phyloP scores from a whole-genome alignment of 1,284 basidiomycete genomes.

The Puccinia hordei region DNA sequence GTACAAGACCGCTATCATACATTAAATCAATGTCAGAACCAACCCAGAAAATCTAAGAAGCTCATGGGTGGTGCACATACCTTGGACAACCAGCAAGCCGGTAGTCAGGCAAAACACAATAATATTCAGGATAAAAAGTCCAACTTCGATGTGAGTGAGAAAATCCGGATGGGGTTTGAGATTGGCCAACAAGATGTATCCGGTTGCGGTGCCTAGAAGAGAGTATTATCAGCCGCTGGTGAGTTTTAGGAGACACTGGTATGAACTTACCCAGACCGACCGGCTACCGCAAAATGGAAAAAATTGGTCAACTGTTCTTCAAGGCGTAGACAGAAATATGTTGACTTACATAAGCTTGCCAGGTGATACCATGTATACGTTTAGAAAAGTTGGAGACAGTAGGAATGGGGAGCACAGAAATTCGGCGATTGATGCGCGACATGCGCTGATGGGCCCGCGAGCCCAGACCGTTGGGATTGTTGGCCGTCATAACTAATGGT shows the following conservation, averaged over 20 bases:
- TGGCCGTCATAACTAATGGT: constrained; percentile 12
- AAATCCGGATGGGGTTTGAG: constrained; percentile 15
- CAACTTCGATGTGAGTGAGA: constrained; percentile 31
- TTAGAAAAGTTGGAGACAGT: constrained; percentile 39
- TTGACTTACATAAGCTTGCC: constrained; percentile 38
- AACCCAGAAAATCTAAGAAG: background rate
- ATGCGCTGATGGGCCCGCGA: constrained; percentile 23
- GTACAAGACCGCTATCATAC: constrained; percentile 24
- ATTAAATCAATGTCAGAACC: background rate
- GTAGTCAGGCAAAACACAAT: constrained; percentile 28
- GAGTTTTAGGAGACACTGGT: background rate
- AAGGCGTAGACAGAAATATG: background rate
- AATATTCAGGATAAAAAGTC: constrained; percentile 29
- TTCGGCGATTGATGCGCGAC: constrained; percentile 25
- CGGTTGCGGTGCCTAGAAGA: constrained; percentile 28
- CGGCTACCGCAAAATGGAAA: background rate
- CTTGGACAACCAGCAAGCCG: constrained; percentile 28
- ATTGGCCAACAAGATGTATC: constrained; percentile 28
- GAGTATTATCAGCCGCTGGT: background rate
- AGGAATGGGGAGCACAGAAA: constrained; percentile 12
- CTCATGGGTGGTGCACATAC: background rate
- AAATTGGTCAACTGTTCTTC: background rate
- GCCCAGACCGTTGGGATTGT: background rate
- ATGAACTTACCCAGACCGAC: constrained; percentile 34
- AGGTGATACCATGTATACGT: constrained; percentile 41